Base-by-base conservation (phyloP, 352 stramenopile species). In the Globisporangium iwayamae region DNA sequence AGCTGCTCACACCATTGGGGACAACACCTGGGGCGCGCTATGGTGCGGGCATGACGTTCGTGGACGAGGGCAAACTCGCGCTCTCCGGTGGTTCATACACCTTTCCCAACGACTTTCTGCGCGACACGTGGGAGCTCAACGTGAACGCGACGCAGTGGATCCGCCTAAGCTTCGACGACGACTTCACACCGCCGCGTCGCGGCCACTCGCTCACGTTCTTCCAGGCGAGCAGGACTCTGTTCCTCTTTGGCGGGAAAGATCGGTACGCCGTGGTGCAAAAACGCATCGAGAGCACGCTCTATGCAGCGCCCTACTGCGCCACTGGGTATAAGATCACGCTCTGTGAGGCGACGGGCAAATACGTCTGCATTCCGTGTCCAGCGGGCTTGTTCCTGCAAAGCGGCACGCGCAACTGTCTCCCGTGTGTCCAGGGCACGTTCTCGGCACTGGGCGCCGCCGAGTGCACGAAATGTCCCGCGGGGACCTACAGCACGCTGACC, bases 61-160 rank as follows among this genome's bases (percentile, higher is more conserved):
- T 90, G 28, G 79, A 89, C 41, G 72, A 87, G 57, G 81, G 82
- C 13, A 85, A 83, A 56, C 47, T 91, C 6, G 70, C 78, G 32
- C 66, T 93, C 6, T 68, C 74, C 7, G 84, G 82, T 4, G 84
- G 84, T 11, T 93, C 84, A 14, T 90, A 81, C 56, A 76, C 72
- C n/a, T 93, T 93, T 59, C 84, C 84, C 5, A 88, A 73, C 54
- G 84, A 93, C 56, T 93, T 89, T 52, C 70, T 93, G 4, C 75
- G 70, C 36, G 84, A 93, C 45, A 67, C 72, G 14, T 93, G 84
- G 84, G 84, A 91, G 57, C 68, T 89, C 50, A 88, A 91, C 20
- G 62, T 85, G 62, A 87, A 87, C 39, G 75, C 80, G 0, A 84
- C 73, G 14, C 81, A 89, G 60, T 93, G 84, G 81, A 66, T 90